A percentile compares a stretch with the other conserved stretches of the same genome.
Evolutionary conservation across 1,284 basidiomycete genomes (phyloP).

Genomic region (Puccinia triticina): DNA sequence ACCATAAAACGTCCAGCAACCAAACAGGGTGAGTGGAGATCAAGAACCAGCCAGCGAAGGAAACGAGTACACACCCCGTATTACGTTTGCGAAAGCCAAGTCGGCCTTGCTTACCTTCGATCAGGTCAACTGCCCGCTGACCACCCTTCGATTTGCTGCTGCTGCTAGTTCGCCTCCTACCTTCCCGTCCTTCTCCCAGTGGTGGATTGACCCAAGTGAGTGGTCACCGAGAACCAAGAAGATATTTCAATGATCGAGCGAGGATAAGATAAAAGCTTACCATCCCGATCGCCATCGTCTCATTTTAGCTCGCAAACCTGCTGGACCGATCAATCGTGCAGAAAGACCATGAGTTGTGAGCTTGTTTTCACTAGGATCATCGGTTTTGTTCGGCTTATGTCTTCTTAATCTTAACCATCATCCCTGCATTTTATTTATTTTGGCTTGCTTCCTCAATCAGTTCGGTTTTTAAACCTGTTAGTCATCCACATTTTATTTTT

Average conservation of each 20-base stretch:
- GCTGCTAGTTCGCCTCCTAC: not conserved
- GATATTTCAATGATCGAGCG: not conserved
- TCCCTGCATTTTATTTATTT: not conserved
- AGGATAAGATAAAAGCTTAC: not conserved
- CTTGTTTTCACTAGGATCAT: too few relatives aligned
- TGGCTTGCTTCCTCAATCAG: constrained; percentile 61
- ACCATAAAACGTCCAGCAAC: too few relatives aligned
- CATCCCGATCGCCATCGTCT: not conserved
- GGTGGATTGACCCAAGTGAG: constrained; percentile 1
- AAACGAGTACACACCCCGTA: too few relatives aligned
- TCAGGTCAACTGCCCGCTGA: too few relatives aligned
- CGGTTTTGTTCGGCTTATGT: not conserved
- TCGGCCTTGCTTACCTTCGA: too few relatives aligned
- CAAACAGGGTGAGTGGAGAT: too few relatives aligned
- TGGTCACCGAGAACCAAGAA: not conserved
- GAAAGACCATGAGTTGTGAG: constrained; percentile 21
- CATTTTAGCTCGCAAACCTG: not conserved
- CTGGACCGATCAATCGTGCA: not conserved
- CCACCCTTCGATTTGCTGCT: too few relatives aligned
- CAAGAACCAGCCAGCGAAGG: too few relatives aligned
- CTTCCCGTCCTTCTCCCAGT: not conserved
- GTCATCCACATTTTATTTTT: not conserved
- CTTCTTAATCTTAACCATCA: not conserved
- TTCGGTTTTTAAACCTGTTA: constrained; percentile 85
- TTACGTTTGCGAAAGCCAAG: too few relatives aligned